Conservation (phyloP, 139 green algal species). For the Eudorina sp. region DNA sequence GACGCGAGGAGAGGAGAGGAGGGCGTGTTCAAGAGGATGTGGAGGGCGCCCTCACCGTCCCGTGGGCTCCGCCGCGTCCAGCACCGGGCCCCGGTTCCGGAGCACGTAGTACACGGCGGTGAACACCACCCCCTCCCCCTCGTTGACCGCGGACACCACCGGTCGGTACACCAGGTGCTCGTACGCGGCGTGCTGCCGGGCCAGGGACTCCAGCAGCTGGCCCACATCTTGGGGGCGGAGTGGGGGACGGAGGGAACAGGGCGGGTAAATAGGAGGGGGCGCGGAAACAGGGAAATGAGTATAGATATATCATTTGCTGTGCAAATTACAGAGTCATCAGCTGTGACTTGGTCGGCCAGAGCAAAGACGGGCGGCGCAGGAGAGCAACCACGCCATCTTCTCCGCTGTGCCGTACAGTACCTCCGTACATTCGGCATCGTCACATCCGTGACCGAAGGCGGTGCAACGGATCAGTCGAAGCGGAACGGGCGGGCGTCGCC, state of each 20-base stretch:
- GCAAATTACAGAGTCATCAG: no score
- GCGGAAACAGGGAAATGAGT: neutral
- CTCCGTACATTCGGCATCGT: no score
- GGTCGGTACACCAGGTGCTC: slow-evolving; percentile 35
- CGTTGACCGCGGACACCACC: slow-evolving; percentile 46
- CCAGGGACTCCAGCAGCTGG: neutral
- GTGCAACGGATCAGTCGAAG: no score
- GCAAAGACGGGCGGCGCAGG: no score
- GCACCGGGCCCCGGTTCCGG: slow-evolving; percentile 16
- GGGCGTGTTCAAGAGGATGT: no score
- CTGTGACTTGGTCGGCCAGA: no score
- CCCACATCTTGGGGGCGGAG: neutral
- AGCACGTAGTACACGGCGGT: slow-evolving; percentile 35
- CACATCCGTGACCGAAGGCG: no score
- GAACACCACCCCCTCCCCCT: slow-evolving; percentile 48
- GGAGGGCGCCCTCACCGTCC: neutral
- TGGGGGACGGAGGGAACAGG: neutral
- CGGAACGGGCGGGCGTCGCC: no score
- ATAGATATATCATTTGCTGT: neutral
- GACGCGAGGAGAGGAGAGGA: no score
- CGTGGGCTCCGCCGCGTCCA: neutral
- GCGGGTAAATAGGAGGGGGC: neutral
- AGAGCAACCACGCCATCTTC: no score
- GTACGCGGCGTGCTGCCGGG: slow-evolving; percentile 10
- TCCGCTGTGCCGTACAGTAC: no score